A percentile compares a stretch with the other conserved stretches of the same genome.
Conservation (phyloP, 2,329 filamentous ascomycete species). For the Verticillium nubilum region DNA sequence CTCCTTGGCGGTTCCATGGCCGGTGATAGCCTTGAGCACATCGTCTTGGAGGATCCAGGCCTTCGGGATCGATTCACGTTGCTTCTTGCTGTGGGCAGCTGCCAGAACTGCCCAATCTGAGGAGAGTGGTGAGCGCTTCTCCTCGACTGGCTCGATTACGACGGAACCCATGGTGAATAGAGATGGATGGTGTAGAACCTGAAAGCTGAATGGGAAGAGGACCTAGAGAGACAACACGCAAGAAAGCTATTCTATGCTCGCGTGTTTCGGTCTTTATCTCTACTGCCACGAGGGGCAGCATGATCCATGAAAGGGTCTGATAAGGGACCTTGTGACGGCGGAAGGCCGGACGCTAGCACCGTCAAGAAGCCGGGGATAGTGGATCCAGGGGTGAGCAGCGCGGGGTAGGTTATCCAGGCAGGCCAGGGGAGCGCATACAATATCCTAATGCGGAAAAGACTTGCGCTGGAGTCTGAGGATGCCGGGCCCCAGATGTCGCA, state of each 20-base stretch:
- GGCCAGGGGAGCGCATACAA: background rate
- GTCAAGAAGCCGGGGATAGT: no score
- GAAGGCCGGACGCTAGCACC: no score
- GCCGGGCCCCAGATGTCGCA: background rate
- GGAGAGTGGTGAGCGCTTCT: background rate
- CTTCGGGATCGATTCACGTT: slow-evolving; percentile 7
- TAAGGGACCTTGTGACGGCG: no score
- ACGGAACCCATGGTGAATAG: background rate
- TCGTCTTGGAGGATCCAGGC: slow-evolving; percentile 7
- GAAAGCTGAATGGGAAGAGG: no score
- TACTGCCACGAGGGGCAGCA: background rate
- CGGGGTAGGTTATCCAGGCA: background rate
- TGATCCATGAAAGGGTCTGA: no score
- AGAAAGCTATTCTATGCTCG: no score
- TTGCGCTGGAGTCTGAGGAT: background rate
- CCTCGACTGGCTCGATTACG: background rate
- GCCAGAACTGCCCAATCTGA: slow-evolving; percentile 8
- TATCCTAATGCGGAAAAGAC: slow-evolving; percentile 1
- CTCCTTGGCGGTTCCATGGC: slow-evolving; percentile 4
- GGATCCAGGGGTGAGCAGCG: background rate
- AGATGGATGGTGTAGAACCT: background rate
- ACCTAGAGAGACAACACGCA: no score
- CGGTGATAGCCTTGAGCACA: slow-evolving; percentile 3
- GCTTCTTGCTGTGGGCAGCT: slow-evolving; percentile 7
- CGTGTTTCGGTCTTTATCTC: background rate